Base-by-base conservation (phyloP, 139 green algal genomes). In the Micromonas commoda region DNA sequence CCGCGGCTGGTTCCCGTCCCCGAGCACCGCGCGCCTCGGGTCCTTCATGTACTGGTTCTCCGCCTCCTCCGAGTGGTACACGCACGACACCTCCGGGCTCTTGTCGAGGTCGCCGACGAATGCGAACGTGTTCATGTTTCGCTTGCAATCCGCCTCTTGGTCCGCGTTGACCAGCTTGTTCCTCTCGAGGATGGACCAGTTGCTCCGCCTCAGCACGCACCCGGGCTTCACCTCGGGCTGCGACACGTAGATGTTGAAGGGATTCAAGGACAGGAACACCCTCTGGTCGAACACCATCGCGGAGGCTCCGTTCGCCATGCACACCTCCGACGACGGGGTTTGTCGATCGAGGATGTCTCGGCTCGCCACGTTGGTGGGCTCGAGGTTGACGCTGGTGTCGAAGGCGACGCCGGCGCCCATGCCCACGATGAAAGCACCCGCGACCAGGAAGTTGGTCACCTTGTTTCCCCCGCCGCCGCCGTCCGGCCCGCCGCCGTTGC, bases 261-360 rank as follows among this genome's bases (percentile, higher is more conserved):
- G 93, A 84, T 97, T 99, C 88, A 97, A 96, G 0, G 95, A 98
- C 2, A 99, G 91, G 71, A 98, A 99, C 9, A 99, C 81, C 31
- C 96, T 89, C 87, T 97, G 91, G 85, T 98, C 94, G 76, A 99
- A 97, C 16, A 98, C 95, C 90, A 98, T 98, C n/a, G 94, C 92
- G 35, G 79, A 91, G 82, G 97, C 97, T 28, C 95, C 95, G 77
- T 97, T 97, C 21, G 94, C 94, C 24, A 88, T 72, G 75, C 85
- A 88, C 29, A 88, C 79, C 71, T 98, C 93, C 0, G 86, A 87
- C 80, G 96, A 97, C 53, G 95, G 95, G 19, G 94, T 96, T 38
- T 92, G 88, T n/a, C 90, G 80, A 84, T 99, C 95, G 29, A 99
- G 91, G 37, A 98, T 90, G 69, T 97, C 90, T 13, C 94, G 95